Evolutionary conservation across 371 early-diverging fungal genomes (phyloP).

Genomic region (Apophysomyces variabilis): DNA sequence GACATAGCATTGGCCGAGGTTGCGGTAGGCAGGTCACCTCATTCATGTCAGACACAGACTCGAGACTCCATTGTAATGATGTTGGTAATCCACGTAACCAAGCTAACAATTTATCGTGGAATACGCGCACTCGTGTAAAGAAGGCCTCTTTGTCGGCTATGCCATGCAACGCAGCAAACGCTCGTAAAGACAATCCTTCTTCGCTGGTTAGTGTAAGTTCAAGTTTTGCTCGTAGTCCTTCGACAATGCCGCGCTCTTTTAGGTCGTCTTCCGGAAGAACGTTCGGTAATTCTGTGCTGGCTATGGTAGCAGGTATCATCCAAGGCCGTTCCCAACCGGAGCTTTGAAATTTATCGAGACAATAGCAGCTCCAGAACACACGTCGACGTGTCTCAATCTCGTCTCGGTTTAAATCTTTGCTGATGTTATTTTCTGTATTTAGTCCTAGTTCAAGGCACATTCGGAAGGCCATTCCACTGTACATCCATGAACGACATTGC

Average conservation of each 20-base stretch:
- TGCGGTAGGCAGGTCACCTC: constrained; percentile 30
- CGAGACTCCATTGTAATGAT: constrained; percentile 39
- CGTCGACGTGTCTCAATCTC: constrained; percentile 33
- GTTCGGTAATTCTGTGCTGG: constrained; percentile 11
- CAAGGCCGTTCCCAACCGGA: constrained; percentile 40
- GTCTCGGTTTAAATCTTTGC: constrained; percentile 14
- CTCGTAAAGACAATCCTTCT: constrained; percentile 4
- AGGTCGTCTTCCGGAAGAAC: constrained; percentile 15
- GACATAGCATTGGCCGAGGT: constrained; percentile 26
- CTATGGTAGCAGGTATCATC: constrained; percentile 26
- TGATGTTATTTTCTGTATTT: constrained; percentile 14
- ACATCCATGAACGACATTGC: constrained; percentile 36
- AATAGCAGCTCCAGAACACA: constrained; percentile 38
- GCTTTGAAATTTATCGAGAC: constrained; percentile 39
- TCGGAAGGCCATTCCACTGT: constrained; percentile 49
- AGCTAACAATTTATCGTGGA: not conserved
- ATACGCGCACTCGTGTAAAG: not conserved
- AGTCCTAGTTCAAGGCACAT: constrained; percentile 48
- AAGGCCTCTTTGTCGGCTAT: constrained; percentile 2
- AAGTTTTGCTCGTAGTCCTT: constrained; percentile 17
- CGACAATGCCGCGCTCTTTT: constrained; percentile 18
- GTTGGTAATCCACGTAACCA: constrained; percentile 26
- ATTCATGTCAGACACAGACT: constrained; percentile 16
- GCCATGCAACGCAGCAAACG: not conserved
- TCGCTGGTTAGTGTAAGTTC: constrained; percentile 15